Conservation (phyloP, 495 filamentous ascomycete species). For the Aspergillus kassunensis region DNA sequence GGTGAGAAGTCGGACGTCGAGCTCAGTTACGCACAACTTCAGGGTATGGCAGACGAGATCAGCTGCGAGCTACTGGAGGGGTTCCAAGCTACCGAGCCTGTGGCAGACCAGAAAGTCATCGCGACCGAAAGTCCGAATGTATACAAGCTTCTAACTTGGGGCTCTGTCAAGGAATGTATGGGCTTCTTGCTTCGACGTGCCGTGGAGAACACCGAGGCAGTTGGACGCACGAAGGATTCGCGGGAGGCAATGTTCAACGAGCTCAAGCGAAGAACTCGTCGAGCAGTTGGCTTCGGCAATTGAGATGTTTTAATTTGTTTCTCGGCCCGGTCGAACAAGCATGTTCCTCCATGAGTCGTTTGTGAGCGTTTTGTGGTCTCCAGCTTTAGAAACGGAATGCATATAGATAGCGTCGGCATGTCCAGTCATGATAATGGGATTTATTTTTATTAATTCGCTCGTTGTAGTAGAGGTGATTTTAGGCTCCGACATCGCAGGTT, state of each 20-base stretch:
- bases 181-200: constrained; percentile 84
- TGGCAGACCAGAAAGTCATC: constrained; percentile 1
- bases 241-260: constrained; percentile 70
- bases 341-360: no score
- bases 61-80: constrained; percentile 72
- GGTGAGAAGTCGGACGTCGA: constrained; percentile 48
- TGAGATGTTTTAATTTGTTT: no score
- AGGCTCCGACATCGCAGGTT: constrained; percentile 10
- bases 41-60: constrained; percentile 97
- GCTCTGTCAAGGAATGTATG: constrained; percentile 86
- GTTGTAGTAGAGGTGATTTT: background rate
- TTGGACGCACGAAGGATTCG: constrained; percentile 70
- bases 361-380: no score
- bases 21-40: constrained; percentile 82
- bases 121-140: constrained; percentile 52
- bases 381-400: background rate
- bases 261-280: constrained; percentile 58
- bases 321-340: no score
- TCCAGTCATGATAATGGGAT: constrained; percentile 17
- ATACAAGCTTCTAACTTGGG: constrained; percentile 93
- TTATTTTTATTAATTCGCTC: constrained; percentile 1
- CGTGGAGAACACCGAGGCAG: constrained; percentile 88
- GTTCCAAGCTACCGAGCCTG: constrained; percentile 29
- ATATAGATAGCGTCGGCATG: constrained; percentile 30
- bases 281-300: constrained; percentile 31